Evolutionary conservation across 371 early-diverging fungal species (phyloP).

Genomic region (Mortierella sp.): DNA sequence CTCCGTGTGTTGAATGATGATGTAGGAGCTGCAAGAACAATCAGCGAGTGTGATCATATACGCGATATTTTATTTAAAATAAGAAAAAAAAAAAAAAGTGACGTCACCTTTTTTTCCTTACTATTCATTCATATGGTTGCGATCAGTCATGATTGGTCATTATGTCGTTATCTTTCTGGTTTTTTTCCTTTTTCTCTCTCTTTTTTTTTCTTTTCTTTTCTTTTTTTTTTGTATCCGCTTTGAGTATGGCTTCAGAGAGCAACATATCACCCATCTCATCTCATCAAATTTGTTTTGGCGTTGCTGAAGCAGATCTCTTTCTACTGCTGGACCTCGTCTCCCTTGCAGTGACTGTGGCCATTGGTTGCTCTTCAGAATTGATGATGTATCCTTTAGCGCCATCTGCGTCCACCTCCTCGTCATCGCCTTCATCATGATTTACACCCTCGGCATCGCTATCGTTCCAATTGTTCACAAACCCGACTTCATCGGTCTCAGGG

Average conservation of each 20-base stretch:
- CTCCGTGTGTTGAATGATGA: not conserved
- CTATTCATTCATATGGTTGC: not conserved
- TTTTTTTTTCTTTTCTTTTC: not conserved
- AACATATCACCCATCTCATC: not conserved
- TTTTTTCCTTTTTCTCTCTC: not conserved
- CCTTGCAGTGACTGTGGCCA: not conserved
- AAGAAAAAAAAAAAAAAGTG: not conserved
- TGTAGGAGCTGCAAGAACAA: not conserved
- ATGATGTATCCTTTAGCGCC: constrained; percentile 64
- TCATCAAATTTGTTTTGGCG: constrained; percentile 32
- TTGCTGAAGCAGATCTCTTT: not conserved
- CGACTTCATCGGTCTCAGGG: constrained; percentile 39
- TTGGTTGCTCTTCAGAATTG: constrained; percentile 56
- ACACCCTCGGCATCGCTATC: constrained; percentile 39
- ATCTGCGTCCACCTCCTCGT: constrained; percentile 58
- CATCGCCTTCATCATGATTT: constrained; percentile 61
- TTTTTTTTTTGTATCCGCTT: not conserved
- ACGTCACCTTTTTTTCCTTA: constrained; percentile 7
- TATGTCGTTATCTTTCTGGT: too few relatives aligned
- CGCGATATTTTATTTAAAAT: not conserved
- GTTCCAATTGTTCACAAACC: constrained; percentile 54
- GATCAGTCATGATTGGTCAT: not conserved
- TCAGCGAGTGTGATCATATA: not conserved
- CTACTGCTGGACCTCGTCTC: not conserved
- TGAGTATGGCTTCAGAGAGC: not conserved